Evolutionary conservation across 192 early-diverging fungal species (phyloP).

Genomic region (Rhizophagus clarus): DNA sequence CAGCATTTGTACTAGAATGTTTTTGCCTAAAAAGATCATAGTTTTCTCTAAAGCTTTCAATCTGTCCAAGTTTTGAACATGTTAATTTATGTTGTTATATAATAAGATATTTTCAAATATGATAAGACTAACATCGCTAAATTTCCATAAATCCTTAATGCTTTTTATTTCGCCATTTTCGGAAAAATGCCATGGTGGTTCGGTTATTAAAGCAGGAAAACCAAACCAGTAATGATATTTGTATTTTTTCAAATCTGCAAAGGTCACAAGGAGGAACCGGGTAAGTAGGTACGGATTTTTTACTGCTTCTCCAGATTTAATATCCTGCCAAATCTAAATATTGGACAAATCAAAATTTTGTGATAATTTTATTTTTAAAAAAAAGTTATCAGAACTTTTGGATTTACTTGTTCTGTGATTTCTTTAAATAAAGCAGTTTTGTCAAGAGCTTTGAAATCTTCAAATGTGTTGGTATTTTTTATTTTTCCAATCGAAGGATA

Average conservation of each 20-base stretch:
- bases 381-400: background rate
- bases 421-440: slow-evolving; percentile 68
- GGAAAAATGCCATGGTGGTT: slow-evolving; percentile 56
- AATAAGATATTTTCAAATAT: background rate
- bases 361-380: too few relatives aligned
- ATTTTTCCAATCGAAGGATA: slow-evolving; percentile 59
- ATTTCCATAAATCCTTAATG: slow-evolving; percentile 31
- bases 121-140: slow-evolving; percentile 17
- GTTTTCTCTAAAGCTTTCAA: background rate
- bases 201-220: slow-evolving; percentile 83
- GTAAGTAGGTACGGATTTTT: slow-evolving; percentile 65
- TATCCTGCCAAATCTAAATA: slow-evolving; percentile 70
- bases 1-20: slow-evolving; percentile 33
- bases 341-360: too few relatives aligned
- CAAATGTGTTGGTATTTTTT: slow-evolving; percentile 93
- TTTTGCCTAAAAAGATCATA: slow-evolving; percentile 21
- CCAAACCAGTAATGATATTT: slow-evolving; percentile 94
- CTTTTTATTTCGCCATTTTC: slow-evolving; percentile 21
- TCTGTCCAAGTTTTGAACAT: background rate
- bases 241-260: slow-evolving; percentile 96
- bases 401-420: slow-evolving; percentile 57
- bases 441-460: slow-evolving; percentile 85
- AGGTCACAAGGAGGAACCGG: slow-evolving; percentile 82
- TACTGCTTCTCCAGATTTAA: slow-evolving; percentile 66
- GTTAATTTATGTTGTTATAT: background rate